Conservation (phyloP, 495 filamentous ascomycete species). For the Neurospora intermedia region DNA sequence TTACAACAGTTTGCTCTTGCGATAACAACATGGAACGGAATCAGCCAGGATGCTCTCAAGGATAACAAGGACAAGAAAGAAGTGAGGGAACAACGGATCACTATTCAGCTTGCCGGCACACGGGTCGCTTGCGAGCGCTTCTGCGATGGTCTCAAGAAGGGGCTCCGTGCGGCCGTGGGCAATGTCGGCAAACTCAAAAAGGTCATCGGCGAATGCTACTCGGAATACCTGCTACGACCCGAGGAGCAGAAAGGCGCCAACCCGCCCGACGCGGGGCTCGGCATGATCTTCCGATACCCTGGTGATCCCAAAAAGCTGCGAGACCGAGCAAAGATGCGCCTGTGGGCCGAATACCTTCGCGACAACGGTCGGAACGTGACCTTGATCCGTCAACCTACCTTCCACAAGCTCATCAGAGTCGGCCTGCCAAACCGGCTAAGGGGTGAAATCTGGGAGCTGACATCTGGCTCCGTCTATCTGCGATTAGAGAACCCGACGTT, state of each 20-base stretch:
- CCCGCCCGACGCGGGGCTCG: slow-evolving; percentile 83
- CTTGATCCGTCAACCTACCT: slow-evolving; percentile 86
- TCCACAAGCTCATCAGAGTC: slow-evolving; percentile 93
- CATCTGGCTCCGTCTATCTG: slow-evolving; percentile 80
- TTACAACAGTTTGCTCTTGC: slow-evolving; percentile 65
- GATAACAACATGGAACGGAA: slow-evolving; percentile 93
- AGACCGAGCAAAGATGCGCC: slow-evolving; percentile 91
- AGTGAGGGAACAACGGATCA: slow-evolving; percentile 64
- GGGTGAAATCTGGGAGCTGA: slow-evolving; percentile 93
- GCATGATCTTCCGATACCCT: slow-evolving; percentile 88
- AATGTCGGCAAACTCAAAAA: slow-evolving; percentile 73
- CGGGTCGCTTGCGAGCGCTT: slow-evolving; percentile 86
- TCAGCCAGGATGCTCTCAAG: slow-evolving; percentile 37
- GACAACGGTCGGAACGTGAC: slow-evolving; percentile 94
- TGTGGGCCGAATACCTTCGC: slow-evolving; percentile 93
- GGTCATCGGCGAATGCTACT: slow-evolving; percentile 77
- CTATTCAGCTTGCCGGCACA: slow-evolving; percentile 79
- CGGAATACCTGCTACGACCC: slow-evolving; percentile 72
- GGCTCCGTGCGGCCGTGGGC: slow-evolving; percentile 70
- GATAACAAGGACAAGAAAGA: slow-evolving; percentile 41
- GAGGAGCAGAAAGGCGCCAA: slow-evolving; percentile 45
- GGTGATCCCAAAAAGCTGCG: slow-evolving; percentile 92
- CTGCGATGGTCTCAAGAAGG: slow-evolving; percentile 88
- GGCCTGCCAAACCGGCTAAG: slow-evolving; percentile 86
- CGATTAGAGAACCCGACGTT: slow-evolving; percentile 75